Conservation (phyloP, 2,329 filamentous ascomycete species). For the Diplodia scrobiculata region DNA sequence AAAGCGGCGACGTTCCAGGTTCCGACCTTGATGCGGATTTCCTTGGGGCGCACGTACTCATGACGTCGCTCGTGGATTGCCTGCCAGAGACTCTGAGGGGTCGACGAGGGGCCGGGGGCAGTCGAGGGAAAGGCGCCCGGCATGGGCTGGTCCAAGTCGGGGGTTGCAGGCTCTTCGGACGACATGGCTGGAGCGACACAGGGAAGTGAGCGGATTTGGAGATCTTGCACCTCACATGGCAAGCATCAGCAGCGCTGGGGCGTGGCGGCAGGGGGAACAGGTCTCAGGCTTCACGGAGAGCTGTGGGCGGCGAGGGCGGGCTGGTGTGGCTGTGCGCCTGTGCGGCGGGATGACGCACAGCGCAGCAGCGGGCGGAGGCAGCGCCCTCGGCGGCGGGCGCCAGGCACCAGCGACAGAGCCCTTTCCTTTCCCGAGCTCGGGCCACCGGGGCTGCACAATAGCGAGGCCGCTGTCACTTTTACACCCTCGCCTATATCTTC, state of each 20-base stretch:
- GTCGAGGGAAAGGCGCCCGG: conserved; percentile 54
- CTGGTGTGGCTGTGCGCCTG: conserved; percentile 21
- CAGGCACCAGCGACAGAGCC: too few relatives aligned
- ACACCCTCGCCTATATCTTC: background rate
- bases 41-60: conserved; percentile 76
- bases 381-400: background rate
- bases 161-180: conserved; percentile 37
- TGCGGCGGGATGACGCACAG: conserved; percentile 13
- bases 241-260: conserved; percentile 1
- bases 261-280: background rate
- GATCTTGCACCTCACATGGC: conserved; percentile 18
- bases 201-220: background rate
- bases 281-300: conserved; percentile 2
- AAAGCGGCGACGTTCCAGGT: conserved; percentile 93
- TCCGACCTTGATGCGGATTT: conserved; percentile 83
- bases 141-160: conserved; percentile 49
- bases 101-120: conserved; percentile 34
- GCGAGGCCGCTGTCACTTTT: background rate
- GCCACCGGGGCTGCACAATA: conserved; percentile 8
- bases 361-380: background rate
- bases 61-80: conserved; percentile 69
- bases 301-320: background rate
- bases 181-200: conserved; percentile 14
- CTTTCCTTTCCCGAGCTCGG: background rate
- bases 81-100: conserved; percentile 56